Conservation (phyloP, 257 asterid species). For the Petunia axillaris region DNA sequence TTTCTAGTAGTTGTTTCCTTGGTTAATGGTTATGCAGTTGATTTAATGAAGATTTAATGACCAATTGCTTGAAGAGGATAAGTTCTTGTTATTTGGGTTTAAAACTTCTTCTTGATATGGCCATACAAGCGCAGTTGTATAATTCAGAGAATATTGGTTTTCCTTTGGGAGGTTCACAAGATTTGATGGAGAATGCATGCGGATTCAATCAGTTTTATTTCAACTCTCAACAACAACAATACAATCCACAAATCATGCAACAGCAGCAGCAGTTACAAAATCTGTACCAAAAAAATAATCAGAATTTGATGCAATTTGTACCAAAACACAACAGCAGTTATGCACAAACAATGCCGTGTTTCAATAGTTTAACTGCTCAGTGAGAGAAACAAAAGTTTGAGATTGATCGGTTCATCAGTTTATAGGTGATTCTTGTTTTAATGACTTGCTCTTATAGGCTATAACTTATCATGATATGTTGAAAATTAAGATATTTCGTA, state of each 20-base stretch:
- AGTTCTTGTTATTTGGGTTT: no score
- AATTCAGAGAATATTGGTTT: slow-evolving; percentile 48
- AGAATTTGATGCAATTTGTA: background rate
- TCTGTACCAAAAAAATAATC: slow-evolving; percentile 30
- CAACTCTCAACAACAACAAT: slow-evolving; percentile 31
- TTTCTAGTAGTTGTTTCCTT: no score
- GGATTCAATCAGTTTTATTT: slow-evolving; percentile 42
- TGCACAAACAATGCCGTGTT: slow-evolving; percentile 23
- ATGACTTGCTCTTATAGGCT: no score
- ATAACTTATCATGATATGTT: background rate
- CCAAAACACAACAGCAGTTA: background rate
- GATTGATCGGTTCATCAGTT: slow-evolving; percentile 52
- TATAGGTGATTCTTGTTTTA: slow-evolving; percentile 47
- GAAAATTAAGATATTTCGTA: no score
- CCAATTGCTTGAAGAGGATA: no score
- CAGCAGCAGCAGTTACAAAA: slow-evolving; percentile 42
- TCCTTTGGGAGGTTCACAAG: slow-evolving; percentile 38
- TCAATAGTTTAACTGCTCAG: slow-evolving; percentile 37
- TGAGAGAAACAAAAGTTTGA: slow-evolving; percentile 50
- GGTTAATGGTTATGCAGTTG: no score
- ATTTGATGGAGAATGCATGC: slow-evolving; percentile 39
- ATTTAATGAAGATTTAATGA: no score
- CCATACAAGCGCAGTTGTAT: slow-evolving; percentile 58
- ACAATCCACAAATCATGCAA: slow-evolving; percentile 18
- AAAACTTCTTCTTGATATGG: slow-evolving; percentile 39